A percentile compares a stretch with the other conserved stretches of the same genome.
These are phyloP conservation scores for Corylus avellana DNA, from an alignment of 306 rosid genomes.

Conservation along the genomic window DNA sequence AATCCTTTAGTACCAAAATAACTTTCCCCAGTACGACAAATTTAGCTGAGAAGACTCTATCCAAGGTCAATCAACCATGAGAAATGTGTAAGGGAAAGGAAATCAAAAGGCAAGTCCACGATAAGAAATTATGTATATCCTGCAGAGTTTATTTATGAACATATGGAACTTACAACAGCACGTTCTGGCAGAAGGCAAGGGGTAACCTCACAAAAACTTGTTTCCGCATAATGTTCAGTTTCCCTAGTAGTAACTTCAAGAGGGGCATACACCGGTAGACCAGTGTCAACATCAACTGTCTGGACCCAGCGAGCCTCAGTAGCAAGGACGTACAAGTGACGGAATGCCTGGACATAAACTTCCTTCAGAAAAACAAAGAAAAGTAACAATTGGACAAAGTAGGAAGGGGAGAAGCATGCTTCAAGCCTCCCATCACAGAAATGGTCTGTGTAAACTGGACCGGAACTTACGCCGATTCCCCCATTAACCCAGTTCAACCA, in stretches of 20 bases:
- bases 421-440: not conserved
- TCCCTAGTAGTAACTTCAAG: slow-evolving; percentile 80
- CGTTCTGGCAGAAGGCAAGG: slow-evolving; percentile 98
- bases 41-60: slow-evolving; percentile 9
- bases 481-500: not conserved
- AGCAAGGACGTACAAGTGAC: slow-evolving; percentile 92
- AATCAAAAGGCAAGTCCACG: not conserved
- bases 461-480: not conserved
- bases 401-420: slow-evolving; percentile 16
- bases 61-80: slow-evolving; percentile 26
- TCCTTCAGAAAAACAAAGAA: slow-evolving; percentile 33
- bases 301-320: slow-evolving; percentile 98
- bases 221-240: slow-evolving; percentile 90
- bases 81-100: not conserved
- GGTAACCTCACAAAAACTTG: slow-evolving; percentile 89
- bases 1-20: slow-evolving; percentile 26
- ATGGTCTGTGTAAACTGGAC: not conserved
- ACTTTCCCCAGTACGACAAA: slow-evolving; percentile 21
- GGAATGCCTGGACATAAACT: slow-evolving; percentile 70
- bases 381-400: slow-evolving; percentile 16
- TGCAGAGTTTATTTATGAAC: slow-evolving; percentile 21
- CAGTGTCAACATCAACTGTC: slow-evolving; percentile 95
- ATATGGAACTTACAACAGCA: slow-evolving; percentile 63
- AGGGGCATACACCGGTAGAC: slow-evolving; percentile 93
- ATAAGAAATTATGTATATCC: not conserved